Evolutionary conservation across 495 filamentous ascomycete species (phyloP).

Genomic region (Xylaria scruposa): DNA sequence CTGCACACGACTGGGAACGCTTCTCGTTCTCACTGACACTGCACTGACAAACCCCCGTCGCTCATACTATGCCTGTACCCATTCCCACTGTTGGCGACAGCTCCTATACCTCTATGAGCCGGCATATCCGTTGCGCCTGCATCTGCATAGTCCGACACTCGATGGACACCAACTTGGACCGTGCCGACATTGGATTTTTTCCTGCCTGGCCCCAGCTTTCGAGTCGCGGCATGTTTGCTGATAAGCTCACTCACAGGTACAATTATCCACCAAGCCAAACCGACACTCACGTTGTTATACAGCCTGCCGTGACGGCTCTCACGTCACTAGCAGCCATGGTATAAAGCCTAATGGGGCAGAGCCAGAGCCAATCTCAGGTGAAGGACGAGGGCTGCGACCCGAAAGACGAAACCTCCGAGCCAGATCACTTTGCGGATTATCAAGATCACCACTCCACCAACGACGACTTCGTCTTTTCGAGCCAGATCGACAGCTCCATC

Average conservation of each 20-base stretch:
- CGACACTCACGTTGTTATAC: background rate
- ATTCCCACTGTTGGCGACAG: background rate
- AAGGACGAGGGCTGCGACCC: slow-evolving; percentile 7
- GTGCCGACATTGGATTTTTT: background rate
- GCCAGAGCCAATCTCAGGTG: slow-evolving; percentile 2
- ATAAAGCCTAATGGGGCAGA: slow-evolving; percentile 24
- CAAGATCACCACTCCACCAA: background rate
- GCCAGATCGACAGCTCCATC: slow-evolving; percentile 23
- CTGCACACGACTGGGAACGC: background rate
- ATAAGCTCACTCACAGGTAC: background rate
- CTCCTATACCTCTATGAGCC: background rate
- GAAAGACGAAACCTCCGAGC: background rate
- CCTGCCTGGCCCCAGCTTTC: background rate
- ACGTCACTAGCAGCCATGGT: slow-evolving; percentile 24
- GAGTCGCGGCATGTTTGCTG: background rate
- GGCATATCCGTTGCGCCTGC: background rate
- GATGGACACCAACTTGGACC: background rate
- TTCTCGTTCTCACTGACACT: background rate
- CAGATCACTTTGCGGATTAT: background rate
- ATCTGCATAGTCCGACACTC: background rate
- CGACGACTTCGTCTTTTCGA: slow-evolving; percentile 20
- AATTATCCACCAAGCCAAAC: background rate
- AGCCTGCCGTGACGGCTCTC: slow-evolving; percentile 10
- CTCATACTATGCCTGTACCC: background rate
- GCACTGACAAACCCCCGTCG: background rate